Conservation (phyloP, 1,284 basidiomycete genomes). For the Ceratobasidium sp. region DNA sequence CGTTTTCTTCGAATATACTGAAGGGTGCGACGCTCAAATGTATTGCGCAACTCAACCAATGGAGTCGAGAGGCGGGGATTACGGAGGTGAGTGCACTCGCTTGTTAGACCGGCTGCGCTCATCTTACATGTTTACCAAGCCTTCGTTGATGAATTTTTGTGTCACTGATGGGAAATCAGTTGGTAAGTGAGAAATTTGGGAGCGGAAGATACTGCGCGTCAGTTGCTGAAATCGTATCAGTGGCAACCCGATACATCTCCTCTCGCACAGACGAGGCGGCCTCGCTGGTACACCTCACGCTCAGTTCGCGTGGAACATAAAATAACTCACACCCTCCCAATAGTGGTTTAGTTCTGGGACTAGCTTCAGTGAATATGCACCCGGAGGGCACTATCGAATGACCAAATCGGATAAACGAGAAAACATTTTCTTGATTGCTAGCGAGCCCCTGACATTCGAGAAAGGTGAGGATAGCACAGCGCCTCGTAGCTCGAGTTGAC, state of each 20-base stretch:
- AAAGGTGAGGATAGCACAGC: slow-evolving; percentile 68
- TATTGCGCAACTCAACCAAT: slow-evolving; percentile 78
- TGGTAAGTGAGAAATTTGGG: slow-evolving; percentile 11
- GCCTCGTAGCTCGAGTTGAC: slow-evolving; percentile 49
- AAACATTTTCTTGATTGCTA: slow-evolving; percentile 93
- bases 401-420: slow-evolving; percentile 95
- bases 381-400: slow-evolving; percentile 91
- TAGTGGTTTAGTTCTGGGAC: slow-evolving; percentile 97
- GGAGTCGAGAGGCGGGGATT: slow-evolving; percentile 78
- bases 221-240: slow-evolving; percentile 49
- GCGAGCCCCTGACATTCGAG: slow-evolving; percentile 94
- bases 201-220: not conserved
- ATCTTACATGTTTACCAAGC: slow-evolving; percentile 59
- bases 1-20: slow-evolving; percentile 71
- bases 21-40: slow-evolving; percentile 88
- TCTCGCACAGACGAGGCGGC: slow-evolving; percentile 92
- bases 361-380: slow-evolving; percentile 90
- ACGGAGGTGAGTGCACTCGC: slow-evolving; percentile 64
- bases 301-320: not conserved
- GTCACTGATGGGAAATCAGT: slow-evolving; percentile 95
- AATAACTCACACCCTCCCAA: not conserved
- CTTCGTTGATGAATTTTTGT: slow-evolving; percentile 95
- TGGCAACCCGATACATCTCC: slow-evolving; percentile 95
- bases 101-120: not conserved
- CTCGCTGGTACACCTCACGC: slow-evolving; percentile 68